Evolutionary conservation across 1,284 basidiomycete genomes (phyloP).

Genomic region (Chondrostereum purpureum): DNA sequence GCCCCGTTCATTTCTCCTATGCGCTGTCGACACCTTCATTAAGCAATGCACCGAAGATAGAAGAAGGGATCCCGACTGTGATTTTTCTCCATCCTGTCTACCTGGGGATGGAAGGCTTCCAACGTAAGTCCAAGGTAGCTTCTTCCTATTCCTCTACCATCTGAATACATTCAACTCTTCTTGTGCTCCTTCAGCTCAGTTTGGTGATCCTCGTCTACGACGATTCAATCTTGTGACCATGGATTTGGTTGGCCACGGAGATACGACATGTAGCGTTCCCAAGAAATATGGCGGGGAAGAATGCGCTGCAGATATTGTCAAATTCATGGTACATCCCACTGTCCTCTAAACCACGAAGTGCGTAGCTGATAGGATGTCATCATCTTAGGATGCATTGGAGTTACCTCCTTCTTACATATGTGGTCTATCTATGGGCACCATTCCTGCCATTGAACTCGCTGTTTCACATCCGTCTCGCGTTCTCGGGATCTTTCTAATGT

Average conservation of each 20-base stretch:
- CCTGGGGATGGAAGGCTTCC: slow-evolving; percentile 8
- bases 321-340: slow-evolving; percentile 10
- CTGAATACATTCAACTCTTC: no score
- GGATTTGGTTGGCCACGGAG: slow-evolving; percentile 12
- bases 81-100: slow-evolving; percentile 14
- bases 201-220: slow-evolving; percentile 10
- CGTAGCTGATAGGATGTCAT: background rate
- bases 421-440: slow-evolving; percentile 10
- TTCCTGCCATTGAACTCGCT: slow-evolving; percentile 7
- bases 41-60: slow-evolving; percentile 5
- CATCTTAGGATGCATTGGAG: slow-evolving; percentile 7
- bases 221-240: slow-evolving; percentile 13
- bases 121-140: background rate
- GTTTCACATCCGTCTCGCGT: slow-evolving; percentile 6
- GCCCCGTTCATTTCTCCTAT: slow-evolving; percentile 9
- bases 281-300: slow-evolving; percentile 8
- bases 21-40: slow-evolving; percentile 12
- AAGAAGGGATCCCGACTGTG: slow-evolving; percentile 11
- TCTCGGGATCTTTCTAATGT: slow-evolving; percentile 8
- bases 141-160: no score
- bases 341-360: background rate
- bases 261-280: slow-evolving; percentile 8
- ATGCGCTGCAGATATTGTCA: slow-evolving; percentile 10
- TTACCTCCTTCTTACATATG: slow-evolving; percentile 10
- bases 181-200: slow-evolving; percentile 11